Evolutionary conservation across 177 flowering plant species (phyloP).

Genomic region (Vitis hybrid): DNA sequence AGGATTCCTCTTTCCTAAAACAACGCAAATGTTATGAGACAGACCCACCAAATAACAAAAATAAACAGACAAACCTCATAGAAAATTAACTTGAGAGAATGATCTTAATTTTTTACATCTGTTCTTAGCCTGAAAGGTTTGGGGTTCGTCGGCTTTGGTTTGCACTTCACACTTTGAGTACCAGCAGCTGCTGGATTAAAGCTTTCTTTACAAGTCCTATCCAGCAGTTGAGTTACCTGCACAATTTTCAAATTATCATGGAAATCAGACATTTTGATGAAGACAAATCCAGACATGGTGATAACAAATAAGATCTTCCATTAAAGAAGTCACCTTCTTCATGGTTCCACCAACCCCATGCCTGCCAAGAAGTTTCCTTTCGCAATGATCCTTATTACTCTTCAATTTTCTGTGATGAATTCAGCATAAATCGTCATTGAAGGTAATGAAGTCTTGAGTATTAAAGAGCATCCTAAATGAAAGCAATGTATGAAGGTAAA

Average conservation of each 20-base stretch:
- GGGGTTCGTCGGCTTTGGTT: slow-evolving; percentile 74
- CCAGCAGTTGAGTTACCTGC: slow-evolving; percentile 29
- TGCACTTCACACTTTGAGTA: slow-evolving; percentile 44
- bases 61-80: no score
- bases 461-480: no score
- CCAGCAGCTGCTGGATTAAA: slow-evolving; percentile 20
- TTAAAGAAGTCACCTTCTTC: slow-evolving; percentile 30
- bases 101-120: slow-evolving; percentile 39
- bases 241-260: slow-evolving; percentile 5
- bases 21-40: slow-evolving; percentile 7
- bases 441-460: neutral
- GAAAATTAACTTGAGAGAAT: no score
- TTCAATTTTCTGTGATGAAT: slow-evolving; percentile 29
- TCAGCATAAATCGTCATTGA: neutral
- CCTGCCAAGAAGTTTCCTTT: slow-evolving; percentile 17
- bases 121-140: slow-evolving; percentile 88
- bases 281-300: neutral
- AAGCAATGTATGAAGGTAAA: neutral
- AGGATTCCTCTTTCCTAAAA: slow-evolving; percentile 79
- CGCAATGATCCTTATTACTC: slow-evolving; percentile 2
- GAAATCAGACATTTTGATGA: neutral
- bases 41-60: neutral
- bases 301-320: neutral
- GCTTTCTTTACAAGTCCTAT: slow-evolving; percentile 32
- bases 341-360: slow-evolving; percentile 14